phyloP scores from a whole-genome alignment of 2,329 filamentous ascomycete species.

The Ophiocordyceps camponoti-floridani region DNA sequence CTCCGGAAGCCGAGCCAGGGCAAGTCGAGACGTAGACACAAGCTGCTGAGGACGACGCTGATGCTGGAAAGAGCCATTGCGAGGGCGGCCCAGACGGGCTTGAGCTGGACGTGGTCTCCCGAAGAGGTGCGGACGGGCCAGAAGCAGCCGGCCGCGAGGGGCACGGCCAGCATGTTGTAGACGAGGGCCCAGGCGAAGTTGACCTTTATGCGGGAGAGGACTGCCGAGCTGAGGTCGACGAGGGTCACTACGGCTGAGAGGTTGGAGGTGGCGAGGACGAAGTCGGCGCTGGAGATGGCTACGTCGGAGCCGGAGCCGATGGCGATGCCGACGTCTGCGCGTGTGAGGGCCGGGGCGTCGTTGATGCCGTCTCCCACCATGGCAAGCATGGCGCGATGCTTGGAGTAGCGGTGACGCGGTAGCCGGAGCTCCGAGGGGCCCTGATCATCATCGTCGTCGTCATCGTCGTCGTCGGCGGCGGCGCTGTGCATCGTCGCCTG shows the following conservation, averaged over 20 bases:
- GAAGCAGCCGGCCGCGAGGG: slow-evolving; percentile 64
- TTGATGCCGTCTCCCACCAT: slow-evolving; percentile 89
- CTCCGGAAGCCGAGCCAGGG: slow-evolving; percentile 24
- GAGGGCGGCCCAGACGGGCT: slow-evolving; percentile 73
- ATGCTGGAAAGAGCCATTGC: slow-evolving; percentile 90
- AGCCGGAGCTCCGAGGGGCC: no score
- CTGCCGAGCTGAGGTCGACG: slow-evolving; percentile 48
- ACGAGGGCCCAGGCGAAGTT: slow-evolving; percentile 77
- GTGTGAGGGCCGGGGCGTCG: slow-evolving; percentile 65
- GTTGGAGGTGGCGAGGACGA: slow-evolving; percentile 61
- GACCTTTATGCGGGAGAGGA: slow-evolving; percentile 63
- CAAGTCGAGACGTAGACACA: slow-evolving; percentile 42
- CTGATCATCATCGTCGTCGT: slow-evolving; percentile 1
- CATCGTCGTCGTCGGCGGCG: slow-evolving; percentile 1
- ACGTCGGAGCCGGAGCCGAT: slow-evolving; percentile 73
- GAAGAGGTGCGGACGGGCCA: slow-evolving; percentile 34
- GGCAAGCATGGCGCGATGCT: slow-evolving; percentile 40
- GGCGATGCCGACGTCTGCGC: slow-evolving; percentile 69
- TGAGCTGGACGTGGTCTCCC: slow-evolving; percentile 42
- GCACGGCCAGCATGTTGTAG: slow-evolving; percentile 65
- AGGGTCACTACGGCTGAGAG: slow-evolving; percentile 55
- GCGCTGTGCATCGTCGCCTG: slow-evolving; percentile 30
- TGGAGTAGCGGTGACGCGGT: slow-evolving; percentile 6
- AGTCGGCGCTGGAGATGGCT: slow-evolving; percentile 63
- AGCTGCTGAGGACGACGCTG: slow-evolving; percentile 69